phyloP scores from a whole-genome alignment of 2,329 filamentous ascomycete species.

The Hyphodiscus sp. region DNA sequence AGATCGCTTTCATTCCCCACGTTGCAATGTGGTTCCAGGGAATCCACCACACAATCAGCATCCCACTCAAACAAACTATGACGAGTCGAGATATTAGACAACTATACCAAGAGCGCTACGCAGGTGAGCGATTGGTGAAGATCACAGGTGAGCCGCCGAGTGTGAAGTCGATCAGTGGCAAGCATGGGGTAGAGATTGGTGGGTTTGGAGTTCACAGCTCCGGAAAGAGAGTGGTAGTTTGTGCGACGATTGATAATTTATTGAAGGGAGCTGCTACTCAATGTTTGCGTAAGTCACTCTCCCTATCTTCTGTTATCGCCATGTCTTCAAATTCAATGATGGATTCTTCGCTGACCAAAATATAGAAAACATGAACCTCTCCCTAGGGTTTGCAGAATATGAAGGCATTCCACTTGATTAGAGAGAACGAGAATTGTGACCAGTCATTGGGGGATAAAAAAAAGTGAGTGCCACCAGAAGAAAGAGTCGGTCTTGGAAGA shows the following conservation, averaged over 20 bases:
- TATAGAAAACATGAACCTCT: conserved; percentile 85
- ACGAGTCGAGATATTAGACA: conserved; percentile 87
- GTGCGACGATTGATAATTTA: conserved; percentile 88
- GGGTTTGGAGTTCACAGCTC: conserved; percentile 88
- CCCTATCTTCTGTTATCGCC: conserved; percentile 3
- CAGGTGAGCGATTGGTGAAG: conserved; percentile 92
- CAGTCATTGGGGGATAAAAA: not conserved
- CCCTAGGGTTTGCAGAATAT: conserved; percentile 82
- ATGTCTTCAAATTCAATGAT: conserved; percentile 3
- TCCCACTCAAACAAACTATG: conserved; percentile 82
- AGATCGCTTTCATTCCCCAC: conserved; percentile 84
- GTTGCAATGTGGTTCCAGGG: conserved; percentile 97
- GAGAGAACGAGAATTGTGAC: not conserved
- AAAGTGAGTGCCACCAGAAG: not conserved
- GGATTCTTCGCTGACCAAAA: not conserved
- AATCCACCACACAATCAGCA: conserved; percentile 85
- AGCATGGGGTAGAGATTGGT: conserved; percentile 89
- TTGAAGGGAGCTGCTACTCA: conserved; percentile 91
- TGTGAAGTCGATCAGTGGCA: conserved; percentile 77
- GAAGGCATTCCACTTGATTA: conserved; percentile 65
- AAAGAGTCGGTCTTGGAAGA: no score
- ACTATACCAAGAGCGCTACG: conserved; percentile 92
- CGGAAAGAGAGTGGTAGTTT: conserved; percentile 89
- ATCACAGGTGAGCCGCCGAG: conserved; percentile 79
- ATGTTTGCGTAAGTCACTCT: conserved; percentile 67